phyloP scores from a whole-genome alignment of 73 alveolate genomes.

The Symbiodinium pilosum region DNA sequence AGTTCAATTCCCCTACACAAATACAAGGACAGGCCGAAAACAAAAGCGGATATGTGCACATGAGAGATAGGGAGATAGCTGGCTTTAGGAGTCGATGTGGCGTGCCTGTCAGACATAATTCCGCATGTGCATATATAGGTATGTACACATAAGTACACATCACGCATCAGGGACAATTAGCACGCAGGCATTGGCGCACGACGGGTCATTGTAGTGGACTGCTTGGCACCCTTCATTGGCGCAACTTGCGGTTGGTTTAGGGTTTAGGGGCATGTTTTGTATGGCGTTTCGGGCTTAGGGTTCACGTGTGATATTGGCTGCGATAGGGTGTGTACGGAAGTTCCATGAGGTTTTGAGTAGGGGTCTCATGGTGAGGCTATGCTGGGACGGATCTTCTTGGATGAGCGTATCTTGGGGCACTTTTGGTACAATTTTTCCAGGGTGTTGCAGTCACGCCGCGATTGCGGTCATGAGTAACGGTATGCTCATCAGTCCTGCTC shows the following conservation, averaged over 20 bases:
- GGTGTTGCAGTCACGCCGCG: not conserved
- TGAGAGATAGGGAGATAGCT: not conserved
- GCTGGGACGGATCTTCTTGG: not conserved
- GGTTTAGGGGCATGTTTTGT: no score
- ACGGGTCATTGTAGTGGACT: slow-evolving; percentile 21
- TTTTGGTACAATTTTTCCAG: not conserved
- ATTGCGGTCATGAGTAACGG: not conserved
- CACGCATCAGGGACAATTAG: not conserved
- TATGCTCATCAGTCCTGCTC: not conserved
- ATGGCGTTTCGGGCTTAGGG: not conserved
- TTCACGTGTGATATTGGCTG: not conserved
- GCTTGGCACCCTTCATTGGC: not conserved
- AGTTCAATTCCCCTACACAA: no score
- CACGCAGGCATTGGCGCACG: slow-evolving; percentile 24
- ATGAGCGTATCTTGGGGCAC: not conserved
- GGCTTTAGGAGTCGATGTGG: not conserved
- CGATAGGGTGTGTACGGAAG: not conserved
- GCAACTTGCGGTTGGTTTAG: slow-evolving; percentile 17
- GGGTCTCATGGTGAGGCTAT: not conserved
- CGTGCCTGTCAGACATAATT: not conserved
- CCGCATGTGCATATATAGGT: no score
- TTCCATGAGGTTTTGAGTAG: not conserved
- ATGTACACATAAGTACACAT: no score
- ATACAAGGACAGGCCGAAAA: no score
- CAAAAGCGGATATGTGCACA: no score